phyloP scores from a whole-genome alignment of 257 asterid species.

The Coffea eugenioides region DNA sequence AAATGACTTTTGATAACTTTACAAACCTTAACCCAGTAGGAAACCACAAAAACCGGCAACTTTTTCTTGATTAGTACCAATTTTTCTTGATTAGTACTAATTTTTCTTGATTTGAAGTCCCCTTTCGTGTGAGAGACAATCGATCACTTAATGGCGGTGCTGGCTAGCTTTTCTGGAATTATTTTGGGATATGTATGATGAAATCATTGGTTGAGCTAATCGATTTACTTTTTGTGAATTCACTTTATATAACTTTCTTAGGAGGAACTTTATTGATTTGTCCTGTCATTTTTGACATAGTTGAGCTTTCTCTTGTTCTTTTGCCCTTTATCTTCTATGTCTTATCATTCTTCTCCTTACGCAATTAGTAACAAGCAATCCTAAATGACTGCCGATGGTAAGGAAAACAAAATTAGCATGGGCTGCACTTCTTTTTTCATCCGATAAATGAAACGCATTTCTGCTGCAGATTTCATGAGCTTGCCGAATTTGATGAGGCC shows the following conservation, averaged over 20 bases:
- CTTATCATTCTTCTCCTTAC: neutral
- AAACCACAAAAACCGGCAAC: too few relatives aligned
- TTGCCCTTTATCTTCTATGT: neutral
- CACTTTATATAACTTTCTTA: neutral
- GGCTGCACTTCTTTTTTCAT: neutral
- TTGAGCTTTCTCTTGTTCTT: neutral
- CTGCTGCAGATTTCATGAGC: slow-evolving; percentile 33
- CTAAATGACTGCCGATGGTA: neutral
- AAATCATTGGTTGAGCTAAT: neutral
- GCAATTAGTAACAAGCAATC: neutral
- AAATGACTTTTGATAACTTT: too few relatives aligned
- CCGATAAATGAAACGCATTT: neutral
- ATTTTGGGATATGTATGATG: neutral
- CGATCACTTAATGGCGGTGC: neutral
- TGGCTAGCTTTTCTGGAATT: neutral
- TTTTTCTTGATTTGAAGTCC: neutral
- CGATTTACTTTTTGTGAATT: neutral
- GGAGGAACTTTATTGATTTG: neutral
- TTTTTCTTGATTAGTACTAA: neutral
- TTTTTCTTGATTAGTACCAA: too few relatives aligned
- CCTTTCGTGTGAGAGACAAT: neutral
- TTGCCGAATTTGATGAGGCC: slow-evolving; percentile 34
- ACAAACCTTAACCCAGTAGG: too few relatives aligned
- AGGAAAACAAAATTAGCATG: neutral
- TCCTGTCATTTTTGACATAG: neutral